Base-by-base conservation (phyloP, 441 rosid genomes). In the Pelargonium fulgidum region DNA sequence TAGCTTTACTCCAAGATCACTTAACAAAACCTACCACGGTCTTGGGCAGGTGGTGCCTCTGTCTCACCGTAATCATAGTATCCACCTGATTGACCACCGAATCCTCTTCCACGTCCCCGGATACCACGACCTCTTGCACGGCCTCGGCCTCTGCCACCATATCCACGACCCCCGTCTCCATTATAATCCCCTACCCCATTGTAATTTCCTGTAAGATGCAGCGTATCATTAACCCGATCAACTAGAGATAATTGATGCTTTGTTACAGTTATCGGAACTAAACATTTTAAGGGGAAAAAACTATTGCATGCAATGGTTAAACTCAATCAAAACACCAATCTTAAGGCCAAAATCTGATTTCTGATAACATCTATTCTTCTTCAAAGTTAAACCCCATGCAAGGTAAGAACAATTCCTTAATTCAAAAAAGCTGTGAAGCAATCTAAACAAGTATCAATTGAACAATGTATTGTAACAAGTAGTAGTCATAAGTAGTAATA, bases 111-210 rank as follows among this genome's bases (percentile, higher is more conserved):
- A 62, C 76, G 64, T 22, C 80, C 78, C 19, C 29, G 64, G 61
- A 68, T 70, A 65, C 75, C 66, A 9, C 71, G 80, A 42, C 78
- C 77, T 76, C 77, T 75, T 26, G 41, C 79, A 72, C 68, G 79
- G 12, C 72, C 77, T 65, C 68, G 69, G 41, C 75, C 81, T 45
- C 68, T 66, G 41, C 75, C 81, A 26, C 75, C 76, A 36, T 3
- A 48, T 11, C 76, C 75, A 56, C 62, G 80, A 9, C 76, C 80
- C 67, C 75, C 73, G n/a, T 75, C 75, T 73, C 56, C 69, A 62
- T 61, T 67, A 52, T 77, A 80, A 11, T 71, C 77, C 50, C 73
- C 77, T 29, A 16, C 13, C 64, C 75, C 62, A 65, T 72, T 67
- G 71, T 70, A 70, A 29, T 29, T 29, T 41, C 70, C 82, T 79